Evolutionary conservation across 1,284 basidiomycete genomes (phyloP), one percentile per base, ranked within the genome.

Genomic region (Ceratobasidium sp.): DNA sequence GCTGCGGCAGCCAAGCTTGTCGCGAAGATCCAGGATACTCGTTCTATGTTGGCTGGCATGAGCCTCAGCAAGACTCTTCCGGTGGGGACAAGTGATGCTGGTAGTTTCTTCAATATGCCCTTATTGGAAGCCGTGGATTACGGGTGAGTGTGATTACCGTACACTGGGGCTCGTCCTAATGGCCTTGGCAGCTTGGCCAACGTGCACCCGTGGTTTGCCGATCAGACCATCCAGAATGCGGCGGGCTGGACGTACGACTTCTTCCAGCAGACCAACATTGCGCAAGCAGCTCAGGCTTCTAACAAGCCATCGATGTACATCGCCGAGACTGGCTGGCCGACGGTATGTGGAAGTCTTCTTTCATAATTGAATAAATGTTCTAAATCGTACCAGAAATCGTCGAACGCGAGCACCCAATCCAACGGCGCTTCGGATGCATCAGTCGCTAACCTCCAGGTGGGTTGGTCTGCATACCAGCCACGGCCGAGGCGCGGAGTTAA

Each of bases 271-370:
- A 89, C 85, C 52, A 90, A 94, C 82, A 88, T 94, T 8, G 84
- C 81, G 56, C 85, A 85, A 34, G 88, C 89, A 1, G 51, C 79
- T 22, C 78, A 82, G n/a, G 80, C 85, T n/a, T 74, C 88, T 17
- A 95, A 95, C 84, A 88, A 90, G 77, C 95, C 95, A 4, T 84
- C 86, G 76, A 91, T 92, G 87, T 95, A 90, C 84, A 95, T 97
- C 79, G 95, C 95, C 11, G 95, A 97, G 86, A 96, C 95, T 29
- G 96, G 96, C 51, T 98, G 96, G 96, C 96, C 96, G 15, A 91
- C 93, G 44, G 92, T 92, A 82, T 78, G 86, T 80, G 8, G 37
- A 62, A 43, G 37, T n/a, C 1, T 43, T 62, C 59, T 62, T 25
- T 62, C 59, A 62, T 62, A n/a, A 43, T 62, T 62, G 59, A 62